A percentile compares a stretch with the other conserved stretches of the same genome.
Conservation (phyloP, 1,139 yeast species). For the Saccharomyces hybrid region DNA sequence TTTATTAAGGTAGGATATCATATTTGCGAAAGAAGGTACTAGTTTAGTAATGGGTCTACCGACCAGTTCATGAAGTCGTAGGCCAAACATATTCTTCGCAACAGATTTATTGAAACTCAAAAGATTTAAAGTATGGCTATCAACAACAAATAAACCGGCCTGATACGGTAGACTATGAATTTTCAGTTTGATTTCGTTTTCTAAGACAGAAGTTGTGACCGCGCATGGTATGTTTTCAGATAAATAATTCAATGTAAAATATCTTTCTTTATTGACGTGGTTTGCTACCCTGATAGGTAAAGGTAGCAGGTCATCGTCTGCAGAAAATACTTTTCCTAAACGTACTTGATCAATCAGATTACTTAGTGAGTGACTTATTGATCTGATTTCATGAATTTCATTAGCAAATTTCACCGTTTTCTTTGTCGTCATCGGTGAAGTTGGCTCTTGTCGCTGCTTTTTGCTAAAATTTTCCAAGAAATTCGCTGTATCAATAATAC, state of each 20-base stretch:
- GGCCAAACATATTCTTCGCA: slow-evolving; percentile 72
- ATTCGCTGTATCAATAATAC: slow-evolving; percentile 22
- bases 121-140: slow-evolving; percentile 22
- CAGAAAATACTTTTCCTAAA: slow-evolving; percentile 27
- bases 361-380: slow-evolving; percentile 28
- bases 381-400: slow-evolving; percentile 21
- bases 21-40: slow-evolving; percentile 57
- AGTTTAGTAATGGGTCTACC: slow-evolving; percentile 49
- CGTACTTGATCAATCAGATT: slow-evolving; percentile 24
- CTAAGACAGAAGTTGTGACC: slow-evolving; percentile 50
- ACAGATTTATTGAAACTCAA: slow-evolving; percentile 63
- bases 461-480: slow-evolving; percentile 6
- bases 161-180: slow-evolving; percentile 76
- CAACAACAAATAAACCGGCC: slow-evolving; percentile 76
- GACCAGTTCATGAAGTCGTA: slow-evolving; percentile 42
- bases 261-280: slow-evolving; percentile 49
- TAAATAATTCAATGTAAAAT: slow-evolving; percentile 50
- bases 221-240: slow-evolving; percentile 58
- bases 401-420: slow-evolving; percentile 32
- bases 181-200: slow-evolving; percentile 41
- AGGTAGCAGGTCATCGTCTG: slow-evolving; percentile 33
- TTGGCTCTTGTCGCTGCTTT: background rate
- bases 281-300: slow-evolving; percentile 36
- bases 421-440: slow-evolving; percentile 4
- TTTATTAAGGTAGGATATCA: slow-evolving; percentile 44